phyloP scores from a whole-genome alignment of 495 filamentous ascomycete genomes.

The Tuber magnatum region DNA sequence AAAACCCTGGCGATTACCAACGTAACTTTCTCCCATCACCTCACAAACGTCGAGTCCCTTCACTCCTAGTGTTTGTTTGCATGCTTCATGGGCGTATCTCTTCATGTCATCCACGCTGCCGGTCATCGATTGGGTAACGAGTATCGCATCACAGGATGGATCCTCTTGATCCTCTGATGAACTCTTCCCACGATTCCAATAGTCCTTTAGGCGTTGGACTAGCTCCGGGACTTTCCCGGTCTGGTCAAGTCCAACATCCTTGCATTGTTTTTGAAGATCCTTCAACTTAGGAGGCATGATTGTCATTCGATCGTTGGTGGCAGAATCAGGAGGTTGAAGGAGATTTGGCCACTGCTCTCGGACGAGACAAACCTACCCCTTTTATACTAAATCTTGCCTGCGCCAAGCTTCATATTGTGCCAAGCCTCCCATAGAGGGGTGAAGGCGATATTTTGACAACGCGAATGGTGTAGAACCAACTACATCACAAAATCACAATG shows the following conservation, averaged over 20 bases:
- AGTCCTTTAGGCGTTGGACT: neutral
- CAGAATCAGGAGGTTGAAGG: neutral
- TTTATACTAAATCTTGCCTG: neutral
- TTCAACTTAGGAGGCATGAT: neutral
- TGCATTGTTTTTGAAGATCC: neutral
- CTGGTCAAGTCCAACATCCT: neutral
- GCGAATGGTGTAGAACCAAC: no score
- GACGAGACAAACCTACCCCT: neutral
- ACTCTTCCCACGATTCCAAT: conserved; percentile 1
- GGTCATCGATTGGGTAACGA: conserved; percentile 12
- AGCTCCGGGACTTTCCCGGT: neutral
- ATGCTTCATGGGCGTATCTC: conserved; percentile 7
- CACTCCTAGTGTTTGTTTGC: conserved; percentile 6
- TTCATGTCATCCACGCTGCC: conserved; percentile 9
- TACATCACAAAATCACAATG: no score
- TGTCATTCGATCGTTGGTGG: neutral
- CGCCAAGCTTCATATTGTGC: neutral
- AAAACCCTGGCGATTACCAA: conserved; percentile 15
- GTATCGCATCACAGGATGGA: conserved; percentile 16
- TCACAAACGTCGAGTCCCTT: conserved; percentile 13
- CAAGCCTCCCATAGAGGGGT: neutral
- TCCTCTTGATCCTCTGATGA: conserved; percentile 6
- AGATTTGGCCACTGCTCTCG: no score
- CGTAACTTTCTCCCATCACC: conserved; percentile 9
- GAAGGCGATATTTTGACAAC: no score